Base-by-base conservation (phyloP, 2,329 filamentous ascomycete genomes). In the Colletotrichum zoysiae region DNA sequence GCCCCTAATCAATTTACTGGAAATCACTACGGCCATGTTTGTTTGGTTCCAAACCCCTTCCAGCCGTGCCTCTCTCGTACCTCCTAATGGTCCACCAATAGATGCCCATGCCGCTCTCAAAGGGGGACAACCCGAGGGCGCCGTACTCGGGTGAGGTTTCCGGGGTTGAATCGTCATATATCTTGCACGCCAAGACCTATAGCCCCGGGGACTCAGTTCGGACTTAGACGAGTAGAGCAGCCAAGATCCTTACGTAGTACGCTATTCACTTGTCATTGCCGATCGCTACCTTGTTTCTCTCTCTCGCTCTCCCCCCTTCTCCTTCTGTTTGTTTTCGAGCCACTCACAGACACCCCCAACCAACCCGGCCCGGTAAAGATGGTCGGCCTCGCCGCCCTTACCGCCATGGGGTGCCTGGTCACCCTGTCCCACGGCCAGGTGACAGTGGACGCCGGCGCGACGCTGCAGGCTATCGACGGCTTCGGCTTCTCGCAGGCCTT, bases 401-500 rank as follows among this genome's bases (percentile, higher is more conserved):
- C 46, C 20, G 44, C 65, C n/a, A 38, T 44, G 0, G 53, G 67
- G 8, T 48, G 20, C 38, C 44, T 69, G 20, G 38, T 48, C 30
- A 40, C 20, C 53, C 14, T 67, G 30, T 78, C 76, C 3, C 77
- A 78, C 65, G 71, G 75, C 1, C 63, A 76, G 3, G 75, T 81
- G 42, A 80, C 78, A 0, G 75, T 82, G 8, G 75, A 78, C 23
- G 62, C 77, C 1, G 74, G 67, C 40, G 76, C 76, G 16, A 78
- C 72, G 12, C 75, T 78, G 65, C 81, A 82, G 59, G 74, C 72
- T 6, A 84, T 86, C 55, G 84, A 86, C 70, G 85, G 85, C 14
- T 86, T 86, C 71, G 85, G 85, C 38, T 81, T 85, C 70, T 86
- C 84, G 0, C 81, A 86, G 70, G 85, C 85, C 7, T 87, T 87